phyloP scores from a whole-genome alignment of 495 filamentous ascomycete genomes.

The Daldinia caldariorum region DNA sequence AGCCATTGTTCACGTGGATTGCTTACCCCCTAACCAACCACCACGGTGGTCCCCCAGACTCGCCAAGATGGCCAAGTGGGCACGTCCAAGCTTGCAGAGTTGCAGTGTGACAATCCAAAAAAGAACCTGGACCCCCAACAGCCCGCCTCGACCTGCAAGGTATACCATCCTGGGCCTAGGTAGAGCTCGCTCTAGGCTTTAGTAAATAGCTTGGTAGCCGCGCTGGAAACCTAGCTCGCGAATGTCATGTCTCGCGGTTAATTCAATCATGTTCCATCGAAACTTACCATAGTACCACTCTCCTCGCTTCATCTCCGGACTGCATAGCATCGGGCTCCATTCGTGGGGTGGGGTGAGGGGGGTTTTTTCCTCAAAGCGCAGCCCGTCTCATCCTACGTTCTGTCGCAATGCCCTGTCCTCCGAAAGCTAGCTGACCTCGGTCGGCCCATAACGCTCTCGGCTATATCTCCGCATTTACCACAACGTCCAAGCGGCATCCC shows the following conservation, averaged over 20 bases:
- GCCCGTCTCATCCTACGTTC: slow-evolving; percentile 34
- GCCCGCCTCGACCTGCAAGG: slow-evolving; percentile 37
- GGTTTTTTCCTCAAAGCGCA: slow-evolving; percentile 15
- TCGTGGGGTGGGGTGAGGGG: too few species aligned
- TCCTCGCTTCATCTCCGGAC: slow-evolving; percentile 25
- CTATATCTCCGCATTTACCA: slow-evolving; percentile 43
- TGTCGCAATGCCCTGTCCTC: slow-evolving; percentile 27
- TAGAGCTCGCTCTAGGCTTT: slow-evolving; percentile 27
- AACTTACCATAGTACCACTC: slow-evolving; percentile 18
- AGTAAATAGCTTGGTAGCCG: slow-evolving; percentile 32
- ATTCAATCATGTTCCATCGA: slow-evolving; percentile 37
- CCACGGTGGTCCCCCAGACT: slow-evolving; percentile 42
- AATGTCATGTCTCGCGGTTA: slow-evolving; percentile 31
- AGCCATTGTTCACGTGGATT: slow-evolving; percentile 43
- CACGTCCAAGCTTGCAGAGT: slow-evolving; percentile 43
- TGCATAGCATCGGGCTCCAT: slow-evolving; percentile 23
- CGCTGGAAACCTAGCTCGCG: slow-evolving; percentile 28
- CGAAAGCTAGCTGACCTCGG: slow-evolving; percentile 33
- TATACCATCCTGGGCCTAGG: slow-evolving; percentile 30
- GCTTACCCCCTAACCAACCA: slow-evolving; percentile 25
- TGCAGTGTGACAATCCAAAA: slow-evolving; percentile 41
- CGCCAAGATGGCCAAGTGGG: slow-evolving; percentile 41
- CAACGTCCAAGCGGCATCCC: slow-evolving; percentile 36
- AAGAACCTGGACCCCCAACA: slow-evolving; percentile 10
- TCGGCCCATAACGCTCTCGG: slow-evolving; percentile 40